These are phyloP conservation scores for Mediolabrus comicus DNA, from an alignment of 108 stramenopile species.

Conservation along the genomic window DNA sequence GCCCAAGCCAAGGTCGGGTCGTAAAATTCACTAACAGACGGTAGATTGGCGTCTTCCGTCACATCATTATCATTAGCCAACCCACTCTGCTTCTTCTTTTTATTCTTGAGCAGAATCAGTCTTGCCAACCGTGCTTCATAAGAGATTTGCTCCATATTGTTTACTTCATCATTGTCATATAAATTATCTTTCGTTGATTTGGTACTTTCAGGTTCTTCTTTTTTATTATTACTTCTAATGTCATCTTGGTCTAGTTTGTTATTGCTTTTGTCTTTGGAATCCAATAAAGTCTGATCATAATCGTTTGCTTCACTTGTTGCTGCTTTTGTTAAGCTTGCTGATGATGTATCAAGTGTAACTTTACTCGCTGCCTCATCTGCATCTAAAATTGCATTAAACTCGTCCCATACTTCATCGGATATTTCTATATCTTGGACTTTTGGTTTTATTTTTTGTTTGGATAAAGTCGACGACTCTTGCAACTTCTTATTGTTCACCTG, in stretches of 20 bases:
- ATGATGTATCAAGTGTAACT: neutral
- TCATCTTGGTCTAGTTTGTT: neutral
- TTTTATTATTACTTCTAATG: neutral
- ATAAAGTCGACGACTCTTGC: neutral
- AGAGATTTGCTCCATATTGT: constrained; percentile 32
- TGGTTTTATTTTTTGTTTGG: neutral
- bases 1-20: constrained; percentile 35
- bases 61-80: neutral
- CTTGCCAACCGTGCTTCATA: constrained; percentile 38
- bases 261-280: neutral
- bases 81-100: constrained; percentile 1
- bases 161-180: constrained; percentile 23
- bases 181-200: neutral
- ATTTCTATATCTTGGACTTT: neutral
- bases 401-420: constrained; percentile 37
- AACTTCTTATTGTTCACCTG: neutral
- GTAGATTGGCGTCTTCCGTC: neutral
- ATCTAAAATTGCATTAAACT: constrained; percentile 32
- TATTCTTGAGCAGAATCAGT: constrained; percentile 25
- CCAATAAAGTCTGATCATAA: neutral
- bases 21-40: constrained; percentile 18
- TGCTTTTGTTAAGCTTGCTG: neutral
- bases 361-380: constrained; percentile 10
- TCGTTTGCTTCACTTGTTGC: neutral
- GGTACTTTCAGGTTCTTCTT: constrained; percentile 7